phyloP scores from a whole-genome alignment of 1,139 yeast species.

The Chernovozyma aurita region DNA sequence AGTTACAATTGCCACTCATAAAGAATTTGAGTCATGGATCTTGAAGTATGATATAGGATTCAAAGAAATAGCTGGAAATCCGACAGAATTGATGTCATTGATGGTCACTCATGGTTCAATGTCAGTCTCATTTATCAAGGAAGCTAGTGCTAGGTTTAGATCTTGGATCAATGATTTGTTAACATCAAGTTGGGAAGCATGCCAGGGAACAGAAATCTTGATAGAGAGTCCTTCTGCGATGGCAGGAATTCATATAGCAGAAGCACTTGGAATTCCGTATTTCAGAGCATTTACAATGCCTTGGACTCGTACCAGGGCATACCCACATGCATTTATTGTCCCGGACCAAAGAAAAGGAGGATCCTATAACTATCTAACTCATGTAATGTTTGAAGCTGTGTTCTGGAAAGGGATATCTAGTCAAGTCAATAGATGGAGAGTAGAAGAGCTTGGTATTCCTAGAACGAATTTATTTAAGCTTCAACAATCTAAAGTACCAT shows the following conservation, averaged over 20 bases:
- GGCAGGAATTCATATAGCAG: conserved; percentile 95
- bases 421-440: conserved; percentile 87
- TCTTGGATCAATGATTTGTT: conserved; percentile 78
- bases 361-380: conserved; percentile 85
- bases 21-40: conserved; percentile 77
- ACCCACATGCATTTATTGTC: conserved; percentile 93
- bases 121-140: conserved; percentile 77
- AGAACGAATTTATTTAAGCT: conserved; percentile 66
- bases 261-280: conserved; percentile 82
- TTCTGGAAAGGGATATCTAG: conserved; percentile 93
- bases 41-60: conserved; percentile 62
- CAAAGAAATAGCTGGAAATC: conserved; percentile 83
- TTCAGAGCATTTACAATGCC: conserved; percentile 98
- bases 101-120: conserved; percentile 91
- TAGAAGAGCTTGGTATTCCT: conserved; percentile 55
- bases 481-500: conserved; percentile 80
- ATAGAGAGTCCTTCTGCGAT: conserved; percentile 94
- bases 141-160: conserved; percentile 73
- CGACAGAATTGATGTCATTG: conserved; percentile 84
- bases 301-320: conserved; percentile 93
- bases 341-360: conserved; percentile 94
- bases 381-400: conserved; percentile 85
- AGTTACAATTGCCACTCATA: conserved; percentile 82
- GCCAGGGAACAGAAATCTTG: conserved; percentile 76
- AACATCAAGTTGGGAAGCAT: conserved; percentile 74